Evolutionary conservation across 1,139 yeast species (phyloP).

Genomic region (Casaregolazyma suthepensis): DNA sequence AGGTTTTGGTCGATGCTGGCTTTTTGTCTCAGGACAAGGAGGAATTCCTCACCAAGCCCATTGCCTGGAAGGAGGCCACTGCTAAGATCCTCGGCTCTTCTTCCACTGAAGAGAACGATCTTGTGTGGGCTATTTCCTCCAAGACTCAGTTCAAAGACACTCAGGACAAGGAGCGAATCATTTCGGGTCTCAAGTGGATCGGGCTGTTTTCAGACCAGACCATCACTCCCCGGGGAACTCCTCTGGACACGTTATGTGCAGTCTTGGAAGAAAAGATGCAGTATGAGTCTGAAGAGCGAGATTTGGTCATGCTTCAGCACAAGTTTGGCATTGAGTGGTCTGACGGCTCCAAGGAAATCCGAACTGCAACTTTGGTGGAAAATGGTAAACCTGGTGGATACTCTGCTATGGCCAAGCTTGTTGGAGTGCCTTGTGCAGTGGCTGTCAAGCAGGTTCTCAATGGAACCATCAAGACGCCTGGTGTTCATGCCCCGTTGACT

Average conservation of each 20-base stretch:
- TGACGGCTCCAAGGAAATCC: constrained; percentile 80
- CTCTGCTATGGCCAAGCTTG: constrained; percentile 97
- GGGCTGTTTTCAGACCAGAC: constrained; percentile 76
- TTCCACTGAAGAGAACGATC: constrained; percentile 64
- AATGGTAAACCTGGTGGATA: constrained; percentile 91
- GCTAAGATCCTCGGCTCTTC: constrained; percentile 68
- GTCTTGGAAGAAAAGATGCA: constrained; percentile 94
- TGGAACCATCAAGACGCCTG: constrained; percentile 73
- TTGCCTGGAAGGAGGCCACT: constrained; percentile 86
- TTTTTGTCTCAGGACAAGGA: constrained; percentile 73
- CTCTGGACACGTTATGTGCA: constrained; percentile 94
- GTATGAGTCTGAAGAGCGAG: constrained; percentile 93
- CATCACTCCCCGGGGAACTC: constrained; percentile 86
- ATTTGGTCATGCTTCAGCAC: constrained; percentile 91
- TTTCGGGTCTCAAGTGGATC: constrained; percentile 89
- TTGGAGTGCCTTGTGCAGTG: constrained; percentile 98
- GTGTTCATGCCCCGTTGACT: constrained; percentile 89
- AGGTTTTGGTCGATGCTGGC: constrained; percentile 90
- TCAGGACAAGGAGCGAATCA: constrained; percentile 78
- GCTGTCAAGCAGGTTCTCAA: constrained; percentile 82
- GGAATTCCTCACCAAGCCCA: constrained; percentile 45
- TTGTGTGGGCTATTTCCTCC: constrained; percentile 66
- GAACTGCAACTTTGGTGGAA: constrained; percentile 93
- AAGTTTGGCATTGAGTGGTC: constrained; percentile 97
- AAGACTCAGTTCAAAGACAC: constrained; percentile 76